phyloP scores from a whole-genome alignment of 129 eudicot genomes.

The Tagetes erecta region DNA sequence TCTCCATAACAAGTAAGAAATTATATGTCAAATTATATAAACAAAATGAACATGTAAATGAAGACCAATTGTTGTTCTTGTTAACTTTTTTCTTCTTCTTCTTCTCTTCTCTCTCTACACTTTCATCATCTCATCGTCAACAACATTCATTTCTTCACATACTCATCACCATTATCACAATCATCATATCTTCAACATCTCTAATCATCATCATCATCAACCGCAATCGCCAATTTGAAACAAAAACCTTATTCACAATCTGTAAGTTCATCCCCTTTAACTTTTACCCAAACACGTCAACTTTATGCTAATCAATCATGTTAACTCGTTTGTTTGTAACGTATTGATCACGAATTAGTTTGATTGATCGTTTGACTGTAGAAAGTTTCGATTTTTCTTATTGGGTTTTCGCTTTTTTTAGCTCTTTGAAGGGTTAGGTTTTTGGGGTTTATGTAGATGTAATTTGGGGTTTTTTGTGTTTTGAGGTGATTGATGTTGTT shows the following conservation, averaged over 20 bases:
- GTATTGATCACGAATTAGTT: background rate
- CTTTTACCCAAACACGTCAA: background rate
- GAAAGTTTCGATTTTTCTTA: constrained; percentile 6
- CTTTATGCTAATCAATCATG: constrained; percentile 13
- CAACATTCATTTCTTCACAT: constrained; percentile 28
- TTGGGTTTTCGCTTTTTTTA: constrained; percentile 4
- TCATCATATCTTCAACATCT: background rate
- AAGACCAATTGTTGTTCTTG: constrained; percentile 37
- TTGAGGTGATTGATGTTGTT: constrained; percentile 19
- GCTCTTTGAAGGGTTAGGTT: constrained; percentile 22
- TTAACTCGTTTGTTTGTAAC: constrained; percentile 15
- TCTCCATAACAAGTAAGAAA: background rate
- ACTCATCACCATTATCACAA: constrained; percentile 22
- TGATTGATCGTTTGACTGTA: background rate
- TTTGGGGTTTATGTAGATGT: constrained; percentile 14
- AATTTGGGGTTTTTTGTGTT: constrained; percentile 30
- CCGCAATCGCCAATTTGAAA: constrained; percentile 29
- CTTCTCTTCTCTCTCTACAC: constrained; percentile 29
- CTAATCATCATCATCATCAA: constrained; percentile 25
- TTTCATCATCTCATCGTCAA: constrained; percentile 18
- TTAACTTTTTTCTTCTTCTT: constrained; percentile 21
- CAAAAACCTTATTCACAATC: constrained; percentile 26
- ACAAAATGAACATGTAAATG: constrained; percentile 23
- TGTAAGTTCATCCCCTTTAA: constrained; percentile 19
- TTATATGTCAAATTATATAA: background rate